Percentiles rank a stretch among this genome's conserved stretches.
Conservation (phyloP, 371 early-diverging fungal species). For the Mucor lusitanicus region DNA sequence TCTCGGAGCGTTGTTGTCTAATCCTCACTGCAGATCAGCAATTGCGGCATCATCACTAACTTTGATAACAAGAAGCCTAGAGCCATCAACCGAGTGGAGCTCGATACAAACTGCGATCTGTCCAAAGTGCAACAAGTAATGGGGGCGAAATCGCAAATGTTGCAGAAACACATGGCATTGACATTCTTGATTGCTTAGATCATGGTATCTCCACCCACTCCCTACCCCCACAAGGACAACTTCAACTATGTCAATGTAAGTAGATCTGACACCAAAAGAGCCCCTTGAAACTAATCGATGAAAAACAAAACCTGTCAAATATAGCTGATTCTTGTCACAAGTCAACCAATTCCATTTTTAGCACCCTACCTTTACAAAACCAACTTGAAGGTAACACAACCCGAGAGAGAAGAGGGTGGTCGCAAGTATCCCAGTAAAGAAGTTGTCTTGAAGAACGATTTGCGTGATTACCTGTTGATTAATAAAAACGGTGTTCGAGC, state of each 20-base stretch:
- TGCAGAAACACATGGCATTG: background rate
- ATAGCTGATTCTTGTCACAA: constrained; percentile 58
- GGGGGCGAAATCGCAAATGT: too few relatives aligned
- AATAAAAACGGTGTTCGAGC: constrained; percentile 62
- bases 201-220: constrained; percentile 61
- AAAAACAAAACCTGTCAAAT: background rate
- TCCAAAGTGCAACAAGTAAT: constrained; percentile 52
- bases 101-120: constrained; percentile 56
- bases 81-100: constrained; percentile 63
- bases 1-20: background rate
- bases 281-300: background rate
- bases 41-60: constrained; percentile 65
- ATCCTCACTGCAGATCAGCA: constrained; percentile 35
- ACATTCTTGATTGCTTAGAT: constrained; percentile 20
- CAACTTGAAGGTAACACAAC: constrained; percentile 50
- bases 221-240: constrained; percentile 57
- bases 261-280: background rate
- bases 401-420: constrained; percentile 39
- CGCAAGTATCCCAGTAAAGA: constrained; percentile 52
- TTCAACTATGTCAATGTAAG: constrained; percentile 64
- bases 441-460: constrained; percentile 57
- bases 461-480: constrained; percentile 65
- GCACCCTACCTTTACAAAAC: constrained; percentile 63
- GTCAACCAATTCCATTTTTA: constrained; percentile 55
- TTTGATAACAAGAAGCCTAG: constrained; percentile 51